phyloP scores from a whole-genome alignment of 345 rosid genomes.

The Cardamine occulta region DNA sequence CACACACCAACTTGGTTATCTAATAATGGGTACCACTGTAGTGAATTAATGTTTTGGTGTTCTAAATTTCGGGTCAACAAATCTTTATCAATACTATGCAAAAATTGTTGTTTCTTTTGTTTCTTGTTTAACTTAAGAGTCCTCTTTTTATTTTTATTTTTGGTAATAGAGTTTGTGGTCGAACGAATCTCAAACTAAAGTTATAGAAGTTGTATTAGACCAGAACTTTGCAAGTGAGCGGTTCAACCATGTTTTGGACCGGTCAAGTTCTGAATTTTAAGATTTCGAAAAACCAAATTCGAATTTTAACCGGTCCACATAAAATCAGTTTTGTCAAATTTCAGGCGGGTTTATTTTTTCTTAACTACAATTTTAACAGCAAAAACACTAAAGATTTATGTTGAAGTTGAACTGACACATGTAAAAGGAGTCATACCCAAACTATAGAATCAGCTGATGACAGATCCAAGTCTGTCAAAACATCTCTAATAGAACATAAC shows the following conservation, averaged over 20 bases:
- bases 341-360: too few relatives aligned
- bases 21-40: conserved; percentile 14
- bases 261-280: too few relatives aligned
- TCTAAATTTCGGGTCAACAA: not conserved
- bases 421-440: not conserved
- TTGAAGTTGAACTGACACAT: too few relatives aligned
- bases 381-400: too few relatives aligned
- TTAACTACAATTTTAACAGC: too few relatives aligned
- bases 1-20: conserved; percentile 35
- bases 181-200: not conserved
- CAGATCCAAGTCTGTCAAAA: not conserved
- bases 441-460: not conserved
- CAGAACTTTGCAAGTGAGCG: not conserved
- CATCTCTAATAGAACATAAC: not conserved
- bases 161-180: too few relatives aligned
- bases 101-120: not conserved
- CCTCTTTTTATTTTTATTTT: too few relatives aligned
- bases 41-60: not conserved
- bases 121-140: too few relatives aligned
- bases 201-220: not conserved
- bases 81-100: not conserved
- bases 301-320: too few relatives aligned
- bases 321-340: too few relatives aligned
- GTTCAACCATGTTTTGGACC: too few relatives aligned
- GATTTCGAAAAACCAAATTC: too few relatives aligned